Base-by-base conservation (phyloP, 306 rosid species). In the Corylus heterophylla region DNA sequence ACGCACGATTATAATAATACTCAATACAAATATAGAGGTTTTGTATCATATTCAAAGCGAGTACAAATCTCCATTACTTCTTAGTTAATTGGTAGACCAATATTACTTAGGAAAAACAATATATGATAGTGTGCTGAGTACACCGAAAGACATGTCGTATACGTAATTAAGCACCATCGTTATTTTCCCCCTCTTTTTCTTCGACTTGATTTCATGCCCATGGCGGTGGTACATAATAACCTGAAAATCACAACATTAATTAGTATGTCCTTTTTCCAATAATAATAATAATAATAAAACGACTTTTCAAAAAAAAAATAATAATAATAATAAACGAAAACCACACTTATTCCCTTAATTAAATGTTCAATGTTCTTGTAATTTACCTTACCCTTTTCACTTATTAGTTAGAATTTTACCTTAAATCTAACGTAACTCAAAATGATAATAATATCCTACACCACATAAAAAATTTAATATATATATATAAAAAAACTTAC, bases 401-500 rank as follows among this genome's bases (percentile, higher is more conserved):
- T 22, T 22, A 22, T 22, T 22, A 22, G 25, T 35, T 35, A 35
- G 39, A 35, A 35, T 35, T 35, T 35, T 35, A 2, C 4, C 0
- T 35, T 35, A 35, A 35, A 35, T 35, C 39, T 2, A 35, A 35
- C 4, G 2, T 3, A 35, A 35, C 39, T 35, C 39, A 3, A 35
- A 35, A 35, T 35, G 39, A 35, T 3, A 35, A 35, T 35, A 35
- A 35, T 2, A 35, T 3, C 39, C 39, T 35, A 35, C 39, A 35
- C 39, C 39, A 35, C 3, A 35, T 3, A 35, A 35, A 35, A 35
- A 35, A 35, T 22, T 22, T 22, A 0, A 22, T 0, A 22, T 22
- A 22, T 22, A 22, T 22, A 22, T 22, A 22, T 22, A 22, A 2
- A 35, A 2, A 35, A 35, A 39, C 76, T 78, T 79, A 89, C 90